Base-by-base conservation (phyloP, 2,329 filamentous ascomycete genomes). In the Fusarium haematococcum region DNA sequence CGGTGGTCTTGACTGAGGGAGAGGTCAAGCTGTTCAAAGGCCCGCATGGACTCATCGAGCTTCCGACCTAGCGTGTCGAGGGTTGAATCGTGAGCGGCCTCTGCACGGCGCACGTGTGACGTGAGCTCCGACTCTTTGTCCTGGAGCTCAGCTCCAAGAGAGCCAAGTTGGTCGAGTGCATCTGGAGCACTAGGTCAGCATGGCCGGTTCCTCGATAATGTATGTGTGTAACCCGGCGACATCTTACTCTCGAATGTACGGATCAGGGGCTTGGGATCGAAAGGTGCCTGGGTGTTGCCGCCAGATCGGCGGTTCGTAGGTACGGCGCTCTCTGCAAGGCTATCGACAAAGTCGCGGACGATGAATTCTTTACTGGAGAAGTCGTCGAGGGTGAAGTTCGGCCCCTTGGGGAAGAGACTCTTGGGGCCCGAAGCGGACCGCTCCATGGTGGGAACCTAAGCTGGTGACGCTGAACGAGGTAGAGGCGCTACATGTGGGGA, bases 231-330 rank as follows among this genome's bases (percentile, higher is more conserved):
- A 14, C 27, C 50, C 69, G 48, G 27, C 20, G 27, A 25, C 39
- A 48, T 69, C 84, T 74, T 85, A 91, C 90, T 91, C 81, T 99
- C 97, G 82, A 99, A 99, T 1, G 95, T 95, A 69, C 97, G 92
- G 79, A 99, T 99, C 77, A 99, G 87, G 35, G 97, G 97, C 84
- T 99, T 99, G 0, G 97, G 95, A 80, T 99, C 97, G 85, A 99
- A 99, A 6, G 88, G 85, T 71, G 88, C 88, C 80, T 86, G 88
- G 70, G 86, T 87, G 73, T 90, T 88, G 9, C 90, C 91, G 8
- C 90, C 91, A 16, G 95, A 98, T 69, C 94, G 93, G 63, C 97
- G 94, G 79, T 92, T 94, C 25, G 89, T 87, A n/a, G 94, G 92
- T 39, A 95, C 90, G 25, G 95, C 94, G 77, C 88, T 93, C 73